Base-by-base conservation (phyloP, 148 eudicot species). In the Nepenthes mirabilis region DNA sequence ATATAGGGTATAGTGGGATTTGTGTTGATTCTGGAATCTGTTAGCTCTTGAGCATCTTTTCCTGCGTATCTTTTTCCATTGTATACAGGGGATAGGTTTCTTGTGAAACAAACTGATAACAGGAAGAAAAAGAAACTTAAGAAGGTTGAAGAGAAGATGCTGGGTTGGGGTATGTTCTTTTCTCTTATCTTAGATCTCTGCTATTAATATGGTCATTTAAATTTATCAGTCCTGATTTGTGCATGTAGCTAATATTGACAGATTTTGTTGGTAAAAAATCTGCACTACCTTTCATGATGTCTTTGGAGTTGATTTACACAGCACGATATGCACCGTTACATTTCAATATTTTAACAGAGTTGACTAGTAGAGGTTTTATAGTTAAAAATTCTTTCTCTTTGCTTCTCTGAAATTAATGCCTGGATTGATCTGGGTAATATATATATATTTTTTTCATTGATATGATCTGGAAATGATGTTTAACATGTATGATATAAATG, bases 131-230 rank as follows among this genome's bases (percentile, higher is more conserved):
- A 55, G 66, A 94, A 94, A 68, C 77, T 86, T 52, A 82, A 94
- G 80, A 86, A 84, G 75, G 91, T 94, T 63, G 99, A 89, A 75
- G 79, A 76, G 35, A 94, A 89, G 89, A 89, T 94, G 95, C 96
- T 94, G 67, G 95, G 97, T 43, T 94, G 97, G 99, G 99, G 99
- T 89, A 84, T 47, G 71, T 81, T 59, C 61, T 58, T 23, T 48
- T 7, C 13, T 58, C 63, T 51, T 64, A 36, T 57, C 52, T 55
- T 23, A 14, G 36, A 11, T 47, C n/a, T 57, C 34, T 36, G 13
- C n/a, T n/a, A 10, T 35, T 32, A 23, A 23, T 23, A 23, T 23
- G 36, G 37, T 55, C 6, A 32, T 2, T 6, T 34, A 13, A 11
- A 6, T 14, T 13, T 52, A 7, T 52, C 8, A 52, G 10, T 55